phyloP scores from a whole-genome alignment of 2,329 filamentous ascomycete species.

The Aureobasidium zeae region DNA sequence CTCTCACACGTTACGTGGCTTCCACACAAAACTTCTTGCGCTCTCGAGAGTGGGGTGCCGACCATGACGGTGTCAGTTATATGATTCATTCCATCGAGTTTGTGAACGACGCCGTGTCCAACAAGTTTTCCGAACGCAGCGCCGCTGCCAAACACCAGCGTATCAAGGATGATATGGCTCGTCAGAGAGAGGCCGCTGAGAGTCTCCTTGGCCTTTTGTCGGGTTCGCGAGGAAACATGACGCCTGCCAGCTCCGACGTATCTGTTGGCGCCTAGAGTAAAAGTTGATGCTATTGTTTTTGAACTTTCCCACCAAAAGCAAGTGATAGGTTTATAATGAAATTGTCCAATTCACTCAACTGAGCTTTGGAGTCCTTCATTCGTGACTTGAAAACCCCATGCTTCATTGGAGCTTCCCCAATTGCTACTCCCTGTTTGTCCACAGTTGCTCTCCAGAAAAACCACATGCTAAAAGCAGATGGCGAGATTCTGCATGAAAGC shows the following conservation, averaged over 20 bases:
- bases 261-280: constrained; percentile 1
- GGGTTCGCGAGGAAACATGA: not conserved
- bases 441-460: no score
- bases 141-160: constrained; percentile 42
- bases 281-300: no score
- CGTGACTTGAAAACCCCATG: no score
- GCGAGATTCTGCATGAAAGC: no score
- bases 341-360: no score
- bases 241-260: constrained; percentile 1
- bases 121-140: constrained; percentile 36
- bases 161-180: constrained; percentile 32
- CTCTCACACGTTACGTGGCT: constrained; percentile 64
- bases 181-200: constrained; percentile 26
- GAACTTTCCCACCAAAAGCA: no score
- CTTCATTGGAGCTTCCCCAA: no score
- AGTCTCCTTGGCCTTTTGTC: constrained; percentile 16
- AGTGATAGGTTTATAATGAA: no score
- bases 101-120: constrained; percentile 63
- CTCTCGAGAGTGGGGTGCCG: constrained; percentile 67
- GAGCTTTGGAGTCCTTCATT: no score
- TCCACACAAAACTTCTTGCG: constrained; percentile 71
- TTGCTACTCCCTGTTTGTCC: no score
- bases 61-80: constrained; percentile 82
- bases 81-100: constrained; percentile 74
- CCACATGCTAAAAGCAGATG: no score